These are phyloP conservation scores for Linum trigynum DNA, from an alignment of 345 rosid genomes.

Conservation along the genomic window DNA sequence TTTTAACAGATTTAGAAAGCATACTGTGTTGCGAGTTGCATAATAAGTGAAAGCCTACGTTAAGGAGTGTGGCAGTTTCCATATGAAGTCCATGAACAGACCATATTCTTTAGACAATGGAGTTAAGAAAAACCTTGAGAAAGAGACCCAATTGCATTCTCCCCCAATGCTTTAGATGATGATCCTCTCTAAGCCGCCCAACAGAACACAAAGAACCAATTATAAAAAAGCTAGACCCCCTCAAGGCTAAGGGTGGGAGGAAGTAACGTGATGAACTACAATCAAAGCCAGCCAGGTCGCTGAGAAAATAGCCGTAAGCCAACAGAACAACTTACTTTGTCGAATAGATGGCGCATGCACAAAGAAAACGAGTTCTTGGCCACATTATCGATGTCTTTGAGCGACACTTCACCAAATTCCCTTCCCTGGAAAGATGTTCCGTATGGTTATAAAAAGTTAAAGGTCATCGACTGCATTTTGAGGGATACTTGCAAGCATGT, in stretches of 20 bases:
- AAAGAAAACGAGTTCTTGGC: slow-evolving; percentile 81
- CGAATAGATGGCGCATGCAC: slow-evolving; percentile 88
- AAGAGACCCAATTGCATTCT: slow-evolving; percentile 96
- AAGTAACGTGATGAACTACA: not conserved
- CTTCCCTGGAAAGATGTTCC: slow-evolving; percentile 41
- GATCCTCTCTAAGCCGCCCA: slow-evolving; percentile 81
- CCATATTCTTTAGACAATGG: not conserved
- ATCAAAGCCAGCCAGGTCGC: not conserved
- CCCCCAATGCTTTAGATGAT: slow-evolving; percentile 93
- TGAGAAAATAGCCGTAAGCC: not conserved
- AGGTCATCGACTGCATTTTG: not conserved
- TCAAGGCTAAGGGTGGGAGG: not conserved
- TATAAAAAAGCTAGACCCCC: too few relatives aligned
- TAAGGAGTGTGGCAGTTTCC: not conserved
- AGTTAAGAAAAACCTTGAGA: slow-evolving; percentile 52
- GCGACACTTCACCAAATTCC: slow-evolving; percentile 61
- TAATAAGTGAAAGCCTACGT: too few relatives aligned
- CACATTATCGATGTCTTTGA: slow-evolving; percentile 68
- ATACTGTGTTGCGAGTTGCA: too few relatives aligned
- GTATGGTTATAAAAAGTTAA: not conserved
- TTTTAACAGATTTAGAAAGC: too few relatives aligned
- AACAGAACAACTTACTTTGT: slow-evolving; percentile 44
- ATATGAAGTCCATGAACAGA: not conserved
- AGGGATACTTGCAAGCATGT: not conserved
- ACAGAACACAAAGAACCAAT: not conserved